Percentiles rank a stretch among this genome's conserved stretches.
Evolutionary conservation across 1,139 yeast species (phyloP).

Genomic region (Hyphopichia pseudoburtonii): DNA sequence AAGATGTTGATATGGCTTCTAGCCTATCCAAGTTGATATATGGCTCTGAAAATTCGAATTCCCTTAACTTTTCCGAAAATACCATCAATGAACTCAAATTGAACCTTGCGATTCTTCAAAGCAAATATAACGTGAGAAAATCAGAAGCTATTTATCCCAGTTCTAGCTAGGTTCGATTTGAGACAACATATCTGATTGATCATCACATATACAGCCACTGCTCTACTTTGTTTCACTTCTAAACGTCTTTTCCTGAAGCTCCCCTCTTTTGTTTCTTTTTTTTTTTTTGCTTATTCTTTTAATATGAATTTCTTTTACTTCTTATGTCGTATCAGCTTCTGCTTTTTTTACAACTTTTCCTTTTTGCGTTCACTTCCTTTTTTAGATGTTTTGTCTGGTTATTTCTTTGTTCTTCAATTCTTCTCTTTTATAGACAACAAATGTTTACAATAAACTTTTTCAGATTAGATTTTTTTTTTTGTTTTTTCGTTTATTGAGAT

Average conservation of each 20-base stretch:
- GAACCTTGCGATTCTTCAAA: slow-evolving; percentile 20
- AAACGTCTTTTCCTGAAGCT: no score
- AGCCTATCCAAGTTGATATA: slow-evolving; percentile 23
- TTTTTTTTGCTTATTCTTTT: not conserved
- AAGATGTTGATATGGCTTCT: slow-evolving; percentile 20
- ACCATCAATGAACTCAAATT: slow-evolving; percentile 29
- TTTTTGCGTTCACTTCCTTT: not conserved
- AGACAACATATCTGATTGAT: no score
- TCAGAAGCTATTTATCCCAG: not conserved
- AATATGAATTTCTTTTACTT: not conserved
- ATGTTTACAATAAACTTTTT: not conserved
- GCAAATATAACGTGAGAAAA: slow-evolving; percentile 6
- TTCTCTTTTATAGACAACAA: not conserved
- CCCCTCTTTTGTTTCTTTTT: no score
- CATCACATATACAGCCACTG: no score
- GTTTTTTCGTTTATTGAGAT: no score
- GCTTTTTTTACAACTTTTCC: not conserved
- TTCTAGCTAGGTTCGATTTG: not conserved
- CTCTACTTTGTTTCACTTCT: no score
- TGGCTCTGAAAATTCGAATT: slow-evolving; percentile 9
- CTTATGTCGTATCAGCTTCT: not conserved
- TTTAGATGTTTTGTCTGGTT: no score
- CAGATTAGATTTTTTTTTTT: no score
- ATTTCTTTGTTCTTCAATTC: not conserved
- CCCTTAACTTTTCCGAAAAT: slow-evolving; percentile 20